A percentile compares a stretch with the other conserved stretches of the same genome.
Conservation (phyloP, 306 rosid species). For the Dryas drummondii region DNA sequence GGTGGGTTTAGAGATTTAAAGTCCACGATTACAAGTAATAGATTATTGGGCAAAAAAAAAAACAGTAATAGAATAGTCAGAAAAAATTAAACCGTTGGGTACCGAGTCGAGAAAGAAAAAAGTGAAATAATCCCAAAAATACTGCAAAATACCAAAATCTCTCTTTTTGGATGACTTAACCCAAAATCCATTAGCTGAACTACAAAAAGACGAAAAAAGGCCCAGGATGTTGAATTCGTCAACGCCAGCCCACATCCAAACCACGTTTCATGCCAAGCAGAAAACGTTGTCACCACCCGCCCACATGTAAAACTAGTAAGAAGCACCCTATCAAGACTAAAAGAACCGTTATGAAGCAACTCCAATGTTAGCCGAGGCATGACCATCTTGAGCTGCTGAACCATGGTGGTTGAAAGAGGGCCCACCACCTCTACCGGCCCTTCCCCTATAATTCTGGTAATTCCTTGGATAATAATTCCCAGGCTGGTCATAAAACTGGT, state of each 20-base stretch:
- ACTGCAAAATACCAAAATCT: not conserved
- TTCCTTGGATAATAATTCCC: constrained; percentile 75
- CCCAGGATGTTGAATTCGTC: constrained; percentile 41
- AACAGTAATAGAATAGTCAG: no score
- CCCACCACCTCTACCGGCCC: constrained; percentile 79
- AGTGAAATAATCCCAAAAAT: not conserved
- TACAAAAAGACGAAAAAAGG: constrained; percentile 22
- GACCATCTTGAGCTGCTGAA: constrained; percentile 49
- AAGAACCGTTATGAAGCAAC: constrained; percentile 54
- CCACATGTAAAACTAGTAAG: constrained; percentile 32
- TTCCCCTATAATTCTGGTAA: constrained; percentile 62
- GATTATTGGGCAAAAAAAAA: no score
- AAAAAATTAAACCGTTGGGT: no score
- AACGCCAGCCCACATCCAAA: constrained; percentile 43
- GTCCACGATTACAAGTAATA: no score
- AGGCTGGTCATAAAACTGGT: constrained; percentile 78
- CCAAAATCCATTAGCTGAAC: constrained; percentile 21
- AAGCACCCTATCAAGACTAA: constrained; percentile 43
- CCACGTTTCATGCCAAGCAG: constrained; percentile 38
- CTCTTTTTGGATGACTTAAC: constrained; percentile 5
- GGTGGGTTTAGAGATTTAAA: no score
- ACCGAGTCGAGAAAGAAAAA: no score
- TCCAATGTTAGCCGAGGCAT: constrained; percentile 60
- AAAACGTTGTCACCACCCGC: constrained; percentile 44
- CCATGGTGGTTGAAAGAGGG: constrained; percentile 48